These are phyloP conservation scores for Boletus sp. DNA, from an alignment of 768 basidiomycete genomes.

Conservation along the genomic window DNA sequence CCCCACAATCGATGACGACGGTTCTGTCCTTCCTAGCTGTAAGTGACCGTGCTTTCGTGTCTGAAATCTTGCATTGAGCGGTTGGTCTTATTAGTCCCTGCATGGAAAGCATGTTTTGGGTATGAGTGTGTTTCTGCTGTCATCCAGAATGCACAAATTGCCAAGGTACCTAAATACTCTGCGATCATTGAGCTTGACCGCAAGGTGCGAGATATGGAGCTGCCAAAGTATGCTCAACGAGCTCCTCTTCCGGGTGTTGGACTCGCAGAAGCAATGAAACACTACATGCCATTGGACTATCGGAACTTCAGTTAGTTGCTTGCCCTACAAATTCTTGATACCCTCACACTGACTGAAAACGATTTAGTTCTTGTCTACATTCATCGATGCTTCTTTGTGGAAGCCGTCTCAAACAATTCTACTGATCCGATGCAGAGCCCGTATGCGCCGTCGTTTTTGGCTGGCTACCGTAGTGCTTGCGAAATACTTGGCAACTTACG, in stretches of 20 bases:
- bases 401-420: slow-evolving; percentile 64
- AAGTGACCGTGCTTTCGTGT: slow-evolving; percentile 24
- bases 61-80: background rate
- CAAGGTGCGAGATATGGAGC: slow-evolving; percentile 63
- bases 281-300: slow-evolving; percentile 76
- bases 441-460: slow-evolving; percentile 65
- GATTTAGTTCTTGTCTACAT: slow-evolving; percentile 63
- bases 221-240: slow-evolving; percentile 61
- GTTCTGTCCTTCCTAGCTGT: slow-evolving; percentile 59
- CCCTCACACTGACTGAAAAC: background rate
- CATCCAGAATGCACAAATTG: slow-evolving; percentile 65
- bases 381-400: slow-evolving; percentile 75
- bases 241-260: slow-evolving; percentile 47
- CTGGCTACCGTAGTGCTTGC: slow-evolving; percentile 66
- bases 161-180: slow-evolving; percentile 59
- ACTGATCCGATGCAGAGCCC: slow-evolving; percentile 66
- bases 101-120: slow-evolving; percentile 70
- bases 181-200: slow-evolving; percentile 63
- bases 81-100: slow-evolving; percentile 45
- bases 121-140: slow-evolving; percentile 65
- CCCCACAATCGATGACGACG: slow-evolving; percentile 57
- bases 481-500: slow-evolving; percentile 51
- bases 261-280: slow-evolving; percentile 63
- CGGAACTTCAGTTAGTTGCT: slow-evolving; percentile 57
- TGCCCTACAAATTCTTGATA: background rate